Evolutionary conservation across 331 rosid species (phyloP).

Genomic region (Spiraea crenata): DNA sequence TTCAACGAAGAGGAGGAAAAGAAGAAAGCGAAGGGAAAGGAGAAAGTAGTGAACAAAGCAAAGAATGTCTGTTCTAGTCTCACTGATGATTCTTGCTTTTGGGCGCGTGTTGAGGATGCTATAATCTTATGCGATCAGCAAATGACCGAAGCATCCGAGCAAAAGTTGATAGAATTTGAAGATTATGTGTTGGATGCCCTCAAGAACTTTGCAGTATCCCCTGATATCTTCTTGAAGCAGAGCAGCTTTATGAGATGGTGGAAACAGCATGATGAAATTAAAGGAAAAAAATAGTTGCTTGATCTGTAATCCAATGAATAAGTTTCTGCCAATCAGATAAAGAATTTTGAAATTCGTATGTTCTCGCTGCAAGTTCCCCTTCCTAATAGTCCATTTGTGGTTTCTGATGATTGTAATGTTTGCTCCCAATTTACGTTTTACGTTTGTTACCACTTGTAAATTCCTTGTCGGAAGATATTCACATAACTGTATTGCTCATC

Average conservation of each 20-base stretch:
- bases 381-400: too few relatives aligned
- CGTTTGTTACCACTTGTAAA: too few relatives aligned
- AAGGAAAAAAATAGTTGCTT: too few relatives aligned
- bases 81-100: conserved; percentile 68
- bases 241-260: conserved; percentile 73
- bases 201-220: conserved; percentile 37
- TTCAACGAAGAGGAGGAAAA: background rate
- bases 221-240: conserved; percentile 49
- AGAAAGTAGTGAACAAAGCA: background rate
- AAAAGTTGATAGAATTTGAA: conserved; percentile 42
- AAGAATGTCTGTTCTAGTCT: conserved; percentile 29
- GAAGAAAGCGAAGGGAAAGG: rapidly evolving
- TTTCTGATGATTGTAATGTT: too few relatives aligned
- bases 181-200: conserved; percentile 35
- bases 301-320: background rate
- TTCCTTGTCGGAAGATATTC: too few relatives aligned
- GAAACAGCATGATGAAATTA: conserved; percentile 28
- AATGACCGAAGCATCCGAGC: background rate
- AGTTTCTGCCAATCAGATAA: background rate
- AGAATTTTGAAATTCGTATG: too few relatives aligned
- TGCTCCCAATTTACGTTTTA: too few relatives aligned
- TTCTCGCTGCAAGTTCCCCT: too few relatives aligned
- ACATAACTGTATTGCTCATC: too few relatives aligned
- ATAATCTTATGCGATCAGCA: conserved; percentile 19
- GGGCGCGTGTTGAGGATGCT: conserved; percentile 71